Evolutionary conservation across 345 rosid genomes (phyloP).

Genomic region (Acer yangbiense): DNA sequence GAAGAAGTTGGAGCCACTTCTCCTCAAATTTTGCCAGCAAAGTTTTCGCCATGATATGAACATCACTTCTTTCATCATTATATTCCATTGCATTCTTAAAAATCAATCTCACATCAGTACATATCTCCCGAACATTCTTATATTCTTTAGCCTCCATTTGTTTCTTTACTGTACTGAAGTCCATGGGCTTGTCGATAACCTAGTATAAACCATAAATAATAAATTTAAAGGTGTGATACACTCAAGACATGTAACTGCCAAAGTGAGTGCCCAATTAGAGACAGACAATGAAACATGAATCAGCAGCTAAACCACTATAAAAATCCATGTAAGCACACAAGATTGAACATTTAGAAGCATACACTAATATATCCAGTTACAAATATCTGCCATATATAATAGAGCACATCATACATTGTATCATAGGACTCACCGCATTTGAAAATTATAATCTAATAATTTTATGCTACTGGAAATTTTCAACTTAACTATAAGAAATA

Average conservation of each 20-base stretch:
- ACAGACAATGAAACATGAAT: slow-evolving; percentile 6
- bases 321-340: neutral
- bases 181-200: slow-evolving; percentile 97
- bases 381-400: neutral
- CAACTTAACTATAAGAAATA: neutral
- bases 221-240: slow-evolving; percentile 12
- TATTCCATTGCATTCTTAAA: slow-evolving; percentile 97
- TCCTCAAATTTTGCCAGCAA: slow-evolving; percentile 84
- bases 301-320: neutral
- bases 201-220: slow-evolving; percentile 23
- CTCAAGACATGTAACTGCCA: neutral
- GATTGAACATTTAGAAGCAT: slow-evolving; percentile 10
- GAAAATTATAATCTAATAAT: neutral
- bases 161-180: slow-evolving; percentile 78
- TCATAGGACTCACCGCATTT: neutral
- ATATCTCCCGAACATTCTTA: slow-evolving; percentile 75
- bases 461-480: neutral
- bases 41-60: slow-evolving; percentile 80
- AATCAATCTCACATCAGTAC: slow-evolving; percentile 78
- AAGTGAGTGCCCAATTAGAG: neutral
- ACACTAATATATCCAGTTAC: neutral
- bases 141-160: slow-evolving; percentile 91
- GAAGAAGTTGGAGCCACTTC: slow-evolving; percentile 77
- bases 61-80: slow-evolving; percentile 72
- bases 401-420: neutral